Percentiles rank a stretch among this genome's conserved stretches.
phyloP scores from a whole-genome alignment of 75 land plant genomes.

The Picea sitchensis region DNA sequence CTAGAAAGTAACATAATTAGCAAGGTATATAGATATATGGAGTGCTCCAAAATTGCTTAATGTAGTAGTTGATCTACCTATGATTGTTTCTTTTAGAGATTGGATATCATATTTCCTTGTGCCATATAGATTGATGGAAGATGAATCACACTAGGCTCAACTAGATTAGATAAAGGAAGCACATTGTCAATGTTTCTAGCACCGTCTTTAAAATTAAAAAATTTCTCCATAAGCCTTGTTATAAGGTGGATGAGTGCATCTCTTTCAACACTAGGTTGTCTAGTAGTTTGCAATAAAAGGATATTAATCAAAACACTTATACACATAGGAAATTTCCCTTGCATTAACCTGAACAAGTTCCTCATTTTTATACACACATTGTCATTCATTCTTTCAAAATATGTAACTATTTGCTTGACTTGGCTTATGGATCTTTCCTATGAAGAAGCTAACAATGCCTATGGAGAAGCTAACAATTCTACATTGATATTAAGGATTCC shows the following conservation, averaged over 20 bases:
- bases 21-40: background rate
- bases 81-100: constrained; percentile 17
- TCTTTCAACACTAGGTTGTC: constrained; percentile 56
- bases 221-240: constrained; percentile 67
- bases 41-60: background rate
- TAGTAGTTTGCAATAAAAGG: constrained; percentile 41
- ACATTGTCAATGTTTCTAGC: background rate
- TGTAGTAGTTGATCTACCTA: background rate
- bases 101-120: constrained; percentile 21
- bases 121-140: constrained; percentile 8
- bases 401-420: constrained; percentile 83
- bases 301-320: too few relatives aligned
- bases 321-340: too few relatives aligned
- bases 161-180: background rate
- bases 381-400: constrained; percentile 66
- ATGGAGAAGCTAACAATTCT: constrained; percentile 92
- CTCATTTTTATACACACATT: constrained; percentile 53
- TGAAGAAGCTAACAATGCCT: constrained; percentile 89
- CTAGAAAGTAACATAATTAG: too few relatives aligned
- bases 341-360: constrained; percentile 81
- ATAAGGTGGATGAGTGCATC: constrained; percentile 86
- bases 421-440: constrained; percentile 78
- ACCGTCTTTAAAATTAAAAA: constrained; percentile 47
- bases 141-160: background rate
- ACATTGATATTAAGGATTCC: constrained; percentile 45